Evolutionary conservation across 2,329 filamentous ascomycete genomes (phyloP), one percentile per base, ranked within the genome.

Genomic region (Ceratocystis destructans): DNA sequence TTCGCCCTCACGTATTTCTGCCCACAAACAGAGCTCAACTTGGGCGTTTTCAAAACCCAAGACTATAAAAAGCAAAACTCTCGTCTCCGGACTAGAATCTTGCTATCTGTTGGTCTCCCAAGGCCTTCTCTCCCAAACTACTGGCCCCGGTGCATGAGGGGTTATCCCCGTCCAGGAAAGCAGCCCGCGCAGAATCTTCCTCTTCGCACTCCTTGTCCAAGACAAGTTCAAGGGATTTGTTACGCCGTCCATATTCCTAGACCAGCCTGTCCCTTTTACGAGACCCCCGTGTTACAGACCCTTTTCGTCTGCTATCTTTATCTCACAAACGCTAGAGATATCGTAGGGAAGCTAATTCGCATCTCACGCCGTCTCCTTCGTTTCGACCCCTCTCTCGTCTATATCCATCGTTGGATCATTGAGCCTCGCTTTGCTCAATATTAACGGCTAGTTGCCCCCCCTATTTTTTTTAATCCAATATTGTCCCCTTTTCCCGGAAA

Each of bases 401-500:
- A 22, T 67, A 62, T 67, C 62, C 66, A 33, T 67, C 50, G n/a
- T 53, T 44, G 66, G 62, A 64, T 62, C 25, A 53, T 44, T 55
- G 62, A 67, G 62, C 41, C 31, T 48, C 44, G 22, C 12, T 57
- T 31, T 46, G 65, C 45, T 55, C 48, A 46, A 48, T 63, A 22
- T 22, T 44, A n/a, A 28, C 48, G 63, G 66, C 59, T 59, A 44
- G 48, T 46, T 45, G 63, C 64, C 53, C 63, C 64, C 61, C 33
- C n/a, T n/a, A 45, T 64, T 44, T 22, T 61, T 63, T 65, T 62
- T 41, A 45, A 48, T 20, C 41, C 50, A 46, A 37, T 65, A 45
- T 33, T 20, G 41, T 68, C 63, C 50, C 64, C 64, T 66, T 68
- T 68, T 66, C 61, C 53, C 64, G 48, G 41, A 63, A 65, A 68